Evolutionary conservation across 1,284 basidiomycete genomes (phyloP).

Genomic region (Rhodotorula glutinis): DNA sequence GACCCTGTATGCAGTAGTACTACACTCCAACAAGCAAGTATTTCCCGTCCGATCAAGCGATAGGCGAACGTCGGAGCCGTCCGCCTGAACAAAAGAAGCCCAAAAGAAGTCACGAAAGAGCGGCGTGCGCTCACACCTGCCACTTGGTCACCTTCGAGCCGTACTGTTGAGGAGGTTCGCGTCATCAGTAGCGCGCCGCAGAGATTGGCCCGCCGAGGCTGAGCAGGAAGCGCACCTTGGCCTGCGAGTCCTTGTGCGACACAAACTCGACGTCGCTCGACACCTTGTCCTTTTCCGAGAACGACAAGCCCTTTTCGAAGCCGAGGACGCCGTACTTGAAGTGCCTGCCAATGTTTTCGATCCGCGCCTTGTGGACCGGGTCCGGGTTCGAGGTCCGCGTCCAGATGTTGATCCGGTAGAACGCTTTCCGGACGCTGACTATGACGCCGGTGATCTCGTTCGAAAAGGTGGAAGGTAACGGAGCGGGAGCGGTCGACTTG

Average conservation of each 20-base stretch:
- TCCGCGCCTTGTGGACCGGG: slow-evolving; percentile 58
- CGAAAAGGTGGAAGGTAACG: slow-evolving; percentile 60
- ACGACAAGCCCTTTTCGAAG: slow-evolving; percentile 42
- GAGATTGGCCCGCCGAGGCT: background rate
- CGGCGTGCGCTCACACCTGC: slow-evolving; percentile 8
- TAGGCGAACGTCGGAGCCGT: no score
- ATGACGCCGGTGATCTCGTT: slow-evolving; percentile 79
- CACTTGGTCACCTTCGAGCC: slow-evolving; percentile 28
- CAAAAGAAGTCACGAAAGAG: no score
- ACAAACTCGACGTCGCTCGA: slow-evolving; percentile 92
- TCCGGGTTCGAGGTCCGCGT: slow-evolving; percentile 57
- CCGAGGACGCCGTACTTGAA: slow-evolving; percentile 91
- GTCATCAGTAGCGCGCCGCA: background rate
- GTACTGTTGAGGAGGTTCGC: slow-evolving; percentile 10
- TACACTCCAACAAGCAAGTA: no score
- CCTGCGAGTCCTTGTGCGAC: slow-evolving; percentile 92
- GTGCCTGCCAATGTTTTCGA: slow-evolving; percentile 71
- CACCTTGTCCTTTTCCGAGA: slow-evolving; percentile 59
- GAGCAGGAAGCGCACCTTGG: slow-evolving; percentile 59
- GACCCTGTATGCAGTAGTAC: no score
- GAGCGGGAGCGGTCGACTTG: slow-evolving; percentile 37
- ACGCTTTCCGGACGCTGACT: slow-evolving; percentile 87
- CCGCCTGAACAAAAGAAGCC: background rate
- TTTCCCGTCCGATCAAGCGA: no score
- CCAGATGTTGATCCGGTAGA: slow-evolving; percentile 97